Base-by-base conservation (phyloP, 2,329 filamentous ascomycete genomes). In the Fusarium euwallaceae region DNA sequence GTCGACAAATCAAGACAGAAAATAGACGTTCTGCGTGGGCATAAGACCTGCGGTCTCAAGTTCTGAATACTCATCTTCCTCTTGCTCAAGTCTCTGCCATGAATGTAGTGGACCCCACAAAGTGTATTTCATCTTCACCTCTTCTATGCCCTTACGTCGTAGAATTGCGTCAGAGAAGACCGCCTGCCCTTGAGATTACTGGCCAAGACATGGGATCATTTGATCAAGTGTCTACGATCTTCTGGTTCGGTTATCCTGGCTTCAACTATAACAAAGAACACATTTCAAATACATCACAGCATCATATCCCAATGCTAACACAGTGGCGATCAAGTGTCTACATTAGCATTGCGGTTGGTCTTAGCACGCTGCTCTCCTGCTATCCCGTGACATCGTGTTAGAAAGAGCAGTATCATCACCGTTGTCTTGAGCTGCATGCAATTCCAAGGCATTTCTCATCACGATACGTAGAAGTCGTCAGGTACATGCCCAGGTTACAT, bases 321-420 rank as follows among this genome's bases (percentile, higher is more conserved):
- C 24, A 24, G 24, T 24, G 24, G 24, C 24, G 24, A 24, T 24
- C 24, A 24, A 24, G 24, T 27, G 24, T 27, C 24, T 27, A 27
- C 24, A 37, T 37, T 3, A 17, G 16, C 16, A 37, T 37, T 37
- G 7, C 6, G 36, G 16, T 9, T 17, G 37, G 37, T 17, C 6
- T 39, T 17, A 39, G 37, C 72, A 78, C 7, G 70, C 8, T n/a
- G 37, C 17, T 41, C 17, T 41, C 4, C 17, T n/a, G 17, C 5
- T 41, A 4, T 8, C 9, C 37, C 17, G 9, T 41, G 37, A 41
- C 37, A 41, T 11, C 8, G 9, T 41, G 9, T 10, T 41, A n/a
- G 4, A 41, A n/a, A 41, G n/a, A 6, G n/a, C 2, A 10, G 17
- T 6, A 43, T 43, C 3, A 43, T 11, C 4, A 1, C n/a, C 5